Conservation (phyloP, 257 asterid genomes). For the Ilex asprella region DNA sequence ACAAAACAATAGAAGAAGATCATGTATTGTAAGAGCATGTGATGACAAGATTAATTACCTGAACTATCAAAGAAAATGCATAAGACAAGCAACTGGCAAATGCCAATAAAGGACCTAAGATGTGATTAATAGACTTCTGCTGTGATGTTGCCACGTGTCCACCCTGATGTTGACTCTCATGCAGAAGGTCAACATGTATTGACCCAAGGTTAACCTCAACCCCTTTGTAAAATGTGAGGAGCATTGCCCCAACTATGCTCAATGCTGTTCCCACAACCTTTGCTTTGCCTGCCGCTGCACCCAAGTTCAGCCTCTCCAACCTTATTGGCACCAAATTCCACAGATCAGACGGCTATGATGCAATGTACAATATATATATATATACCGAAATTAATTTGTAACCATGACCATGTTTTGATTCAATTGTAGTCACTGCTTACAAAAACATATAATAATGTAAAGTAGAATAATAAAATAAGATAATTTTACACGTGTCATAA, state of each 20-base stretch:
- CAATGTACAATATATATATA: no score
- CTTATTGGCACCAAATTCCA: conserved; percentile 19
- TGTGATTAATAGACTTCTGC: conserved; percentile 14
- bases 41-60: conserved; percentile 34
- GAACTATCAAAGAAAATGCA: conserved; percentile 58
- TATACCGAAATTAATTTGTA: no score
- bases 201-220: conserved; percentile 34
- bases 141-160: not conserved
- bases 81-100: conserved; percentile 38
- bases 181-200: conserved; percentile 43
- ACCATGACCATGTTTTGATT: no score
- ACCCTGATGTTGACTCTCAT: conserved; percentile 11
- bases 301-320: conserved; percentile 58
- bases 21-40: no score
- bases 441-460: no score
- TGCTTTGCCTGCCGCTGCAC: conserved; percentile 53
- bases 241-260: conserved; percentile 73
- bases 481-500: no score
- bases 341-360: no score
- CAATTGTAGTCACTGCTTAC: no score
- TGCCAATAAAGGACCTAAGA: conserved; percentile 41
- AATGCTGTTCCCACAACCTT: conserved; percentile 56
- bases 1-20: no score
- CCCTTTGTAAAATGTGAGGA: conserved; percentile 68
- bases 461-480: no score